Percentiles rank a stretch among this genome's conserved stretches.
Conservation (phyloP, 371 early-diverging fungal species). For the Batrachochytrium dendrobatidis region DNA sequence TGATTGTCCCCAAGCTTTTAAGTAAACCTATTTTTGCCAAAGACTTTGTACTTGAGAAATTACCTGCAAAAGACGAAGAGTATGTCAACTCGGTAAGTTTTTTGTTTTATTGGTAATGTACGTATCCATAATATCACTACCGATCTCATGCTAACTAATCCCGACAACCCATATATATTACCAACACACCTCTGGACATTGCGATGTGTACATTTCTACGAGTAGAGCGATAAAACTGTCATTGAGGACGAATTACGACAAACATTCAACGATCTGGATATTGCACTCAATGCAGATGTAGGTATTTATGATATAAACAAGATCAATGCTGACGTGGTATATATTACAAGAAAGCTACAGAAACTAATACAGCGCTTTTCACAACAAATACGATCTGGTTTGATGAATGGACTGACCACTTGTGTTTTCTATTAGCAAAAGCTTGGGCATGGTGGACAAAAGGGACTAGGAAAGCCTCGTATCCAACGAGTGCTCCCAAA, state of each 20-base stretch:
- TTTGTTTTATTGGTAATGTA: slow-evolving; percentile 95
- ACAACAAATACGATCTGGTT: too few species aligned
- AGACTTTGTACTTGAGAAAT: slow-evolving; percentile 1
- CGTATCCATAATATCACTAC: slow-evolving; percentile 85
- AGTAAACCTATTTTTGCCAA: slow-evolving; percentile 18
- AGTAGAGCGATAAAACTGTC: slow-evolving; percentile 14
- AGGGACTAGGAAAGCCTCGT: not conserved
- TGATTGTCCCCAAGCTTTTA: slow-evolving; percentile 28
- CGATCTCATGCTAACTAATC: not conserved
- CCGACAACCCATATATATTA: not conserved
- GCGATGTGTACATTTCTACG: not conserved
- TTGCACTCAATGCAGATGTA: not conserved
- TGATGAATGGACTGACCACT: too few species aligned
- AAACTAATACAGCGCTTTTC: too few species aligned
- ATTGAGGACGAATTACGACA: slow-evolving; percentile 24
- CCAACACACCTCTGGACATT: not conserved
- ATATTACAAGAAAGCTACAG: too few species aligned
- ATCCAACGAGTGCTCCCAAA: not conserved
- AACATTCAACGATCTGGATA: slow-evolving; percentile 21
- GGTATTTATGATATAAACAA: not conserved
- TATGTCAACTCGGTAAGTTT: slow-evolving; percentile 78
- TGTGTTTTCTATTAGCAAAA: too few species aligned
- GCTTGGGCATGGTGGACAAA: not conserved
- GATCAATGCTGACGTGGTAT: not conserved
- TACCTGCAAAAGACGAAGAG: slow-evolving; percentile 16